Base-by-base conservation (phyloP, 176 grass and related monocot species). In the Triticum turgidum region DNA sequence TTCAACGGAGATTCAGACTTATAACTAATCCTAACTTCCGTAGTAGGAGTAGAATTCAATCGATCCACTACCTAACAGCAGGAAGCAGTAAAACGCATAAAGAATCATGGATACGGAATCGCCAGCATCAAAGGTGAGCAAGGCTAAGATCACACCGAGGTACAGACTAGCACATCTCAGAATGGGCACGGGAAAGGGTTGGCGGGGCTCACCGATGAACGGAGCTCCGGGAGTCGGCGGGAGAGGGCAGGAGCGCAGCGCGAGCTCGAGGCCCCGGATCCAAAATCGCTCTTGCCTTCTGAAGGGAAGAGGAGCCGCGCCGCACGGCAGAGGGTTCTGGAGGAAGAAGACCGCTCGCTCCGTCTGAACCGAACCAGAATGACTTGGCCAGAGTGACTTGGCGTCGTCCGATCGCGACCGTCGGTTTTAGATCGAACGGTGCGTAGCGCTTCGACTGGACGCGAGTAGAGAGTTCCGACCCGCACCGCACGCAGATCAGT, bases 261-360 rank as follows among this genome's bases (percentile, higher is more conserved):
- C 6, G 15, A 58, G 0, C 65, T 61, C 4, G 52, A 72, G 49
- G 6, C 1, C 5, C 2, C 32, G 6, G 25, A 63, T 51, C 32
- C 65, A 72, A 72, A 52, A 11, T 77, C 74, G 29, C 44, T 71
- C 24, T 14, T 10, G 20, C 1, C 21, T 1, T 54, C 51, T 54
- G 51, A 54, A 54, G 14, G 51, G 15, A 13, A 21, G 54, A 33
- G 22, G 47, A 41, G 33, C 65, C 2, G 42, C 80, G 79, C 84
- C 67, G 59, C 85, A 45, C 15, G 18, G 24, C 33, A 67, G 75
- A 87, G 75, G 20, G 59, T 84, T 91, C 76, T 61, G 9, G 84
- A 87, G 64, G 25, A 65, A 64, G 7, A 32, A 34, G 14, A 20
- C 65, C 29, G 0, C 58, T 56, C 13, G 22, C 3, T 4, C 17